Conservation (phyloP, 2,329 filamentous ascomycete genomes). For the Colletotrichum spinosum region DNA sequence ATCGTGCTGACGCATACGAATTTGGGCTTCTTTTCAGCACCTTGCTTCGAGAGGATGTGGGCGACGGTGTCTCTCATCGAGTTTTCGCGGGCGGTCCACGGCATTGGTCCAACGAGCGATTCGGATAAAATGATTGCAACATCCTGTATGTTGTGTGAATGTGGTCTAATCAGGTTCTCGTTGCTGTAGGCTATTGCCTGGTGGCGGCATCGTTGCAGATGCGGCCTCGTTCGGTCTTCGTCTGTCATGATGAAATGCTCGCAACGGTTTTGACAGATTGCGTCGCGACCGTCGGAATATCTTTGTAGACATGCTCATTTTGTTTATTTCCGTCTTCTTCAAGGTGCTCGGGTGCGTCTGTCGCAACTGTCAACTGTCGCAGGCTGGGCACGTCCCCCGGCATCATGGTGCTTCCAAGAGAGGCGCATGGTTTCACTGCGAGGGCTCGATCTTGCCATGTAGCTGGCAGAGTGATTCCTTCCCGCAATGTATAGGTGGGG, state of each 20-base stretch:
- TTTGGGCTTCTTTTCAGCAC: constrained; percentile 16
- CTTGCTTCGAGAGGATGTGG: constrained; percentile 23
- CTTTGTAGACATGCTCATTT: constrained; percentile 3
- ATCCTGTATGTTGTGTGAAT: constrained; percentile 28
- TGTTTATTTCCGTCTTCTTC: constrained; percentile 3
- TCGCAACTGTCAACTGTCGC: constrained; percentile 26
- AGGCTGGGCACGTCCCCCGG: constrained; percentile 22
- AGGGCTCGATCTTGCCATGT: neutral
- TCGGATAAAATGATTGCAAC: constrained; percentile 30
- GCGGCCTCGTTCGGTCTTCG: constrained; percentile 7
- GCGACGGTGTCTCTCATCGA: constrained; percentile 19
- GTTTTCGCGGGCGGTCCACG: constrained; percentile 24
- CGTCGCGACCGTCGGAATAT: neutral
- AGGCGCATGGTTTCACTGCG: constrained; percentile 25
- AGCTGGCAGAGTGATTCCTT: too few relatives aligned
- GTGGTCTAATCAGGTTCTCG: constrained; percentile 6
- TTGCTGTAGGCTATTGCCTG: constrained; percentile 13
- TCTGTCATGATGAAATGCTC: constrained; percentile 20
- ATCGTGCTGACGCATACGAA: constrained; percentile 12
- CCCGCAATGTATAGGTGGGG: too few relatives aligned
- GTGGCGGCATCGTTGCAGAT: constrained; percentile 21
- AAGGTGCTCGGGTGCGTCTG: constrained; percentile 23
- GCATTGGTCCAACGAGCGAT: constrained; percentile 16
- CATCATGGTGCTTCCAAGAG: neutral
- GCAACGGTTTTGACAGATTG: neutral